These are phyloP conservation scores for Salvia sclarea DNA, from an alignment of 305 asterid genomes.

Conservation along the genomic window DNA sequence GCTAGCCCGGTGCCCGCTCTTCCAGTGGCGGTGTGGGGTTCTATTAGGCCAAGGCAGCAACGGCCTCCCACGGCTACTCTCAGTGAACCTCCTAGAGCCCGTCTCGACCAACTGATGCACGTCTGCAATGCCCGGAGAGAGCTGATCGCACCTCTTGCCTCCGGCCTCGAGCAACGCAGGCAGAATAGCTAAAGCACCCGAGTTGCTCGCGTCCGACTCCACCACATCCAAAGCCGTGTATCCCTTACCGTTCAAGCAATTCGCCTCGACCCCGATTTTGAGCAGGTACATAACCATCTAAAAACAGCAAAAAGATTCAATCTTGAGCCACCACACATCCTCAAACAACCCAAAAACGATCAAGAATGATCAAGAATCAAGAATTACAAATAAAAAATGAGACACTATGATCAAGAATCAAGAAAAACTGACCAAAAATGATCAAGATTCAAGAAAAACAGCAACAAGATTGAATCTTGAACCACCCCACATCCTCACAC, in stretches of 20 bases:
- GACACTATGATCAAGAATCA: too few species aligned
- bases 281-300: conserved; percentile 49
- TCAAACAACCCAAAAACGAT: not conserved
- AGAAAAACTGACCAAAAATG: too few species aligned
- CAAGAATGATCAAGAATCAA: not conserved
- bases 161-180: conserved; percentile 51
- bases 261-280: conserved; percentile 46
- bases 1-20: conserved; percentile 26
- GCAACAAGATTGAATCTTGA: too few species aligned
- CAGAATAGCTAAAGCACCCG: conserved; percentile 43
- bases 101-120: conserved; percentile 25
- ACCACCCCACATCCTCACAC: too few species aligned
- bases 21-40: conserved; percentile 23
- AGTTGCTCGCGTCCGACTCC: conserved; percentile 50
- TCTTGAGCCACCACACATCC: not conserved
- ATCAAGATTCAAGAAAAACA: too few species aligned
- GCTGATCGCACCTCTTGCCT: conserved; percentile 46
- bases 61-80: not conserved
- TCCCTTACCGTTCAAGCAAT: conserved; percentile 44
- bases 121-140: conserved; percentile 32
- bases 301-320: not conserved
- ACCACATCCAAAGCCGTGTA: conserved; percentile 52
- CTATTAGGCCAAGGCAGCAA: conserved; percentile 23
- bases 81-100: not conserved
- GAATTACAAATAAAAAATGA: too few species aligned